Evolutionary conservation across 495 filamentous ascomycete genomes (phyloP).

Genomic region (Emericellopsis terricola): DNA sequence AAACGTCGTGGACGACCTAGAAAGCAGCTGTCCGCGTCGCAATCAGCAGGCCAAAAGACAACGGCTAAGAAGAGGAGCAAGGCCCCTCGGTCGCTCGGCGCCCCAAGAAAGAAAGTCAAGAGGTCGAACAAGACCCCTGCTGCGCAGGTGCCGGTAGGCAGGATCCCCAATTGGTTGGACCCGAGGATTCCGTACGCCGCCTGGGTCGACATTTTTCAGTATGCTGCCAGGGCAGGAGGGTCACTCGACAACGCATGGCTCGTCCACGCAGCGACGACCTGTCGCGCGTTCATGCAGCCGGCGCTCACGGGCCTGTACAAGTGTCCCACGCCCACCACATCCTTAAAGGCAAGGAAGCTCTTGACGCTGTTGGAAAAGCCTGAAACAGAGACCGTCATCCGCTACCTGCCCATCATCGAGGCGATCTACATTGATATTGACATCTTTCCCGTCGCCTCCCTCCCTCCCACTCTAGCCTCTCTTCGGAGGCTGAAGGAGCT

Average conservation of each 20-base stretch:
- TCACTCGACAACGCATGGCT: constrained; percentile 35
- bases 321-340: constrained; percentile 24
- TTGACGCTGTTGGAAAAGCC: not conserved
- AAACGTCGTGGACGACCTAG: no score
- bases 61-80: no score
- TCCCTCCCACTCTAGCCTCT: not conserved
- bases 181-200: constrained; percentile 39
- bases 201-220: constrained; percentile 42
- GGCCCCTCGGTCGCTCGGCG: no score
- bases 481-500: constrained; percentile 30
- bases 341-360: not conserved
- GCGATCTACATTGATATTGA: constrained; percentile 42
- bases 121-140: no score
- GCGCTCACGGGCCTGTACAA: constrained; percentile 47
- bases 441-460: constrained; percentile 11
- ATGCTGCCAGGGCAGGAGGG: constrained; percentile 36
- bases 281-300: constrained; percentile 42
- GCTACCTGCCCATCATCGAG: constrained; percentile 45
- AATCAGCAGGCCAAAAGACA: no score
- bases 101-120: no score
- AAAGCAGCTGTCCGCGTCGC: no score
- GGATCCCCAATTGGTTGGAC: constrained; percentile 1
- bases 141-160: no score
- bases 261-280: constrained; percentile 31
- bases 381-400: constrained; percentile 7